A percentile compares a stretch with the other conserved stretches of the same genome.
Evolutionary conservation across 2,329 filamentous ascomycete species (phyloP).

Genomic region (Claviceps cyperi): DNA sequence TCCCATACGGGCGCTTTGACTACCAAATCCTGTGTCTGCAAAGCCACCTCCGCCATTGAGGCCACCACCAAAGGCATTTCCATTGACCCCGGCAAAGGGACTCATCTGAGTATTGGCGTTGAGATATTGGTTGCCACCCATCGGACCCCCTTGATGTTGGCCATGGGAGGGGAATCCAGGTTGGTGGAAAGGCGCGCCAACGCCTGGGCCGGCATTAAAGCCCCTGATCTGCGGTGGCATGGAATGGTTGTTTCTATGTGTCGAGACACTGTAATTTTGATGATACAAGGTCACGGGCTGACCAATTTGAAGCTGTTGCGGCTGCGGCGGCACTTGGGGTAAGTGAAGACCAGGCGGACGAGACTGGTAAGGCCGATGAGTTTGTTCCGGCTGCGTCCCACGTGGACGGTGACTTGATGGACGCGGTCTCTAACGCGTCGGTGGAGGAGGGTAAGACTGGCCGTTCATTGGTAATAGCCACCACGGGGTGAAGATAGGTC

Average conservation of each 20-base stretch:
- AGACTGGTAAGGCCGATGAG: neutral
- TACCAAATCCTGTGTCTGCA: constrained; percentile 59
- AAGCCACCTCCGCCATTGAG: constrained; percentile 41
- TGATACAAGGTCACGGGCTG: neutral
- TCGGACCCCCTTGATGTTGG: constrained; percentile 34
- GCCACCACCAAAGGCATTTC: constrained; percentile 41
- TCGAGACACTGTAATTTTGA: neutral
- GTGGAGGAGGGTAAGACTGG: constrained; percentile 7
- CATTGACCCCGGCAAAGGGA: constrained; percentile 45
- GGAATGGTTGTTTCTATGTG: neutral
- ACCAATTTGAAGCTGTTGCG: neutral
- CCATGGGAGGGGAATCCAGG: constrained; percentile 37
- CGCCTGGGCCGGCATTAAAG: constrained; percentile 23
- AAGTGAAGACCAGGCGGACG: neutral
- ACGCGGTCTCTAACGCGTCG: constrained; percentile 17
- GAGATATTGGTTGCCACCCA: constrained; percentile 59
- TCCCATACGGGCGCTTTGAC: constrained; percentile 75
- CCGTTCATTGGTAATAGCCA: constrained; percentile 9
- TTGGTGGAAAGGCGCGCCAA: constrained; percentile 27
- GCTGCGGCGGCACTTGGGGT: neutral
- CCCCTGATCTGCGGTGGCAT: constrained; percentile 26
- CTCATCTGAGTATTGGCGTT: constrained; percentile 53
- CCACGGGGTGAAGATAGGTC: neutral
- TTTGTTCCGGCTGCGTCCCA: neutral
- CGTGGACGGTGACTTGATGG: neutral